Evolutionary conservation across 352 stramenopile genomes (phyloP).

Genomic region (Pythium periplocum): DNA sequence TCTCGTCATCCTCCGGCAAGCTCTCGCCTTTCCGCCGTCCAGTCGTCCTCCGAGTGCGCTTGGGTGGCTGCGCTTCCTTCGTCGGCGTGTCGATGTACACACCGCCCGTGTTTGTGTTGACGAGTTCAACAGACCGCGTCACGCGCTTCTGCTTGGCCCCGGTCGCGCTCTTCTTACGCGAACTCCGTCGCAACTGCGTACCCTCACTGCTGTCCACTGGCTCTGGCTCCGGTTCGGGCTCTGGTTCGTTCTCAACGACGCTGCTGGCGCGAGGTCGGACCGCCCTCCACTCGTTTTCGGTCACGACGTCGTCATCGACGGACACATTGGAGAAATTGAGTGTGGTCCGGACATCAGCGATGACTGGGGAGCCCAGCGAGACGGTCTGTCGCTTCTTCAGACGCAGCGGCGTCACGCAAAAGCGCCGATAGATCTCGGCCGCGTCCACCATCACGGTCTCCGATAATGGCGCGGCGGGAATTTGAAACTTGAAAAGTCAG

Average conservation of each 20-base stretch:
- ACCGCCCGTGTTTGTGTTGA: slow-evolving; percentile 24
- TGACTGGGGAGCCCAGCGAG: too few relatives aligned
- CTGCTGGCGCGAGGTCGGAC: too few relatives aligned
- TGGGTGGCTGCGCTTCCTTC: slow-evolving; percentile 29
- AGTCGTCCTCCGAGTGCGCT: slow-evolving; percentile 25
- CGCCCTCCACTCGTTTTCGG: too few relatives aligned
- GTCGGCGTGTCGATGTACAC: slow-evolving; percentile 39
- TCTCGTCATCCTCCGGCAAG: too few relatives aligned
- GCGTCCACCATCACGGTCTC: slow-evolving; percentile 12
- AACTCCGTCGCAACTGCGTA: slow-evolving; percentile 2
- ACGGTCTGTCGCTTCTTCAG: slow-evolving; percentile 1
- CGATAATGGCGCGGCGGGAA: too few relatives aligned
- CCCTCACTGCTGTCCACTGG: too few relatives aligned
- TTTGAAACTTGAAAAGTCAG: slow-evolving; percentile 13
- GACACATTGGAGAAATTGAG: too few relatives aligned
- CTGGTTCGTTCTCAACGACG: too few relatives aligned
- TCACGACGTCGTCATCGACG: too few relatives aligned
- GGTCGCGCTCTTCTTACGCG: slow-evolving; percentile 1
- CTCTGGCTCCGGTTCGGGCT: too few relatives aligned
- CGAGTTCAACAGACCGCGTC: slow-evolving; percentile 22
- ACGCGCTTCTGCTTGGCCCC: slow-evolving; percentile 28
- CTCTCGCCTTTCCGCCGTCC: too few relatives aligned
- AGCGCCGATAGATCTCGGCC: slow-evolving; percentile 19
- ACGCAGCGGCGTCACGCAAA: slow-evolving; percentile 15
- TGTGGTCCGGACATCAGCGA: too few relatives aligned